Evolutionary conservation across 371 early-diverging fungal genomes (phyloP).

Genomic region (Actinomucor elegans): DNA sequence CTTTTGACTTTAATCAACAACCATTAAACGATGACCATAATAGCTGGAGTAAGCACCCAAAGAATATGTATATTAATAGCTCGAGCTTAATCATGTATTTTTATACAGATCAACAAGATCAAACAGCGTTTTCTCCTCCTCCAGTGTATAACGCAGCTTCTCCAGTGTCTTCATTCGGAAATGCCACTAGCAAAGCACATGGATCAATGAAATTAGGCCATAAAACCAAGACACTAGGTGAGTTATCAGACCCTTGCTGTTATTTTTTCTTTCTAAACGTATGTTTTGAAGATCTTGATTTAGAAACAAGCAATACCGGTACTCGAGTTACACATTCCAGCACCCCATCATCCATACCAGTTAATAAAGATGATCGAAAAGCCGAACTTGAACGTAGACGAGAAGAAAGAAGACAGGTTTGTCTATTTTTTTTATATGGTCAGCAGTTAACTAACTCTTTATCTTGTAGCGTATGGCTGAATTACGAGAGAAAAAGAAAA

Average conservation of each 20-base stretch:
- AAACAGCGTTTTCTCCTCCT: not conserved
- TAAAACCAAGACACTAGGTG: slow-evolving; percentile 38
- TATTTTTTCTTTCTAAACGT: too few species aligned
- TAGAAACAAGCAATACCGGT: not conserved
- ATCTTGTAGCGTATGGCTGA: slow-evolving; percentile 53
- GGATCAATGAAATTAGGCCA: slow-evolving; percentile 43
- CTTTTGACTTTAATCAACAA: slow-evolving; percentile 10
- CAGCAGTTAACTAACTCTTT: not conserved
- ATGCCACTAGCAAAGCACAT: slow-evolving; percentile 14
- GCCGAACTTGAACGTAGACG: slow-evolving; percentile 58
- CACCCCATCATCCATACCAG: slow-evolving; percentile 11
- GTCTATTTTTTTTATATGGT: not conserved
- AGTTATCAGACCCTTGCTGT: too few species aligned
- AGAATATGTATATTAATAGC: not conserved
- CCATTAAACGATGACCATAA: slow-evolving; percentile 35
- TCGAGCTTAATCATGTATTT: not conserved
- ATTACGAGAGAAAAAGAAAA: slow-evolving; percentile 53
- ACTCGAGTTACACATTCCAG: not conserved
- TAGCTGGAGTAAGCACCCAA: slow-evolving; percentile 31
- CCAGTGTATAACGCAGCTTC: slow-evolving; percentile 2
- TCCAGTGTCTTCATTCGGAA: slow-evolving; percentile 25
- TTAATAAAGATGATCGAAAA: slow-evolving; percentile 49
- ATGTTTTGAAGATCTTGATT: slow-evolving; percentile 2
- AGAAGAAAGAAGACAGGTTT: slow-evolving; percentile 62
- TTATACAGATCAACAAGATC: not conserved